A percentile compares a stretch with the other conserved stretches of the same genome.
Conservation (phyloP, 345 rosid genomes). For the Clausena lansium region DNA sequence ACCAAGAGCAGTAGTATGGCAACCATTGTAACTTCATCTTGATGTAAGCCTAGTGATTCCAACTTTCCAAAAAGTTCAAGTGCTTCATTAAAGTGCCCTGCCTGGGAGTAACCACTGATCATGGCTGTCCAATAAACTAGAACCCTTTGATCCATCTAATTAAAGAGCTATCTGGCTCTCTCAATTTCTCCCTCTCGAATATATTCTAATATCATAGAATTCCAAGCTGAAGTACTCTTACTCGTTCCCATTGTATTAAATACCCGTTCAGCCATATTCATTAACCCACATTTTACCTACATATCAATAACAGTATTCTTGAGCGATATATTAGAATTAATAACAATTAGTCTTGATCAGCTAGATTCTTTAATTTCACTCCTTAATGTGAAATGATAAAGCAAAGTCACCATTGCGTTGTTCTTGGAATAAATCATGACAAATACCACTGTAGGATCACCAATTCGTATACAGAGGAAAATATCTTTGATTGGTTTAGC, state of each 20-base stretch:
- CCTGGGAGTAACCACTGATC: constrained; percentile 59
- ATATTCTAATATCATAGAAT: constrained; percentile 47
- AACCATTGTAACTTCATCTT: constrained; percentile 53
- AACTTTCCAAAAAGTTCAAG: constrained; percentile 40
- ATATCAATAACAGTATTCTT: constrained; percentile 29
- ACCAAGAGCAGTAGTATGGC: constrained; percentile 51
- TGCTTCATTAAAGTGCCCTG: constrained; percentile 42
- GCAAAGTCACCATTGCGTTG: not conserved
- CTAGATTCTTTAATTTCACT: too few species aligned
- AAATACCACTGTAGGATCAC: constrained; percentile 99
- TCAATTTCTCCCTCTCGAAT: constrained; percentile 38
- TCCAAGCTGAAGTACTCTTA: constrained; percentile 28
- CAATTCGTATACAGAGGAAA: constrained; percentile 91
- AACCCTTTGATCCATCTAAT: constrained; percentile 46
- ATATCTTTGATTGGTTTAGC: constrained; percentile 87
- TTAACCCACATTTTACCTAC: constrained; percentile 39
- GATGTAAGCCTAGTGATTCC: constrained; percentile 37
- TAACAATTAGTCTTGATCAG: too few species aligned
- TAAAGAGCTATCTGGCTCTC: constrained; percentile 40
- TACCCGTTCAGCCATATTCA: constrained; percentile 34
- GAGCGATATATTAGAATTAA: constrained; percentile 27
- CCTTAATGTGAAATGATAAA: not conserved
- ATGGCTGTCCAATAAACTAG: constrained; percentile 59
- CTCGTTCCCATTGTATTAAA: constrained; percentile 13
- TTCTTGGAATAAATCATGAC: constrained; percentile 2